phyloP scores from a whole-genome alignment of 73 alveolate genomes.

The Stentor roeselii region DNA sequence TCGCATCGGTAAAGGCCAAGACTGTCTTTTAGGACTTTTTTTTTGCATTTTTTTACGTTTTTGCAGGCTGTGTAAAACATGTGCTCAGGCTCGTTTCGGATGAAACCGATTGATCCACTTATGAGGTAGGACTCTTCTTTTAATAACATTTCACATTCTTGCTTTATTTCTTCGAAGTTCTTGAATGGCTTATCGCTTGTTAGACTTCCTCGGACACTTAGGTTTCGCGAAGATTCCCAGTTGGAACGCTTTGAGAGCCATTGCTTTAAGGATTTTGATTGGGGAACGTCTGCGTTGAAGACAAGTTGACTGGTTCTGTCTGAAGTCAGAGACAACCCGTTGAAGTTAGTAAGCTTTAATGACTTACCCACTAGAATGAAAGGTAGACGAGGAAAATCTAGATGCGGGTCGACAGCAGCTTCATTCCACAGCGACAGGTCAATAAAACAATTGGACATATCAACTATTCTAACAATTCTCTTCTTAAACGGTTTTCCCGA shows the following conservation, averaged over 20 bases:
- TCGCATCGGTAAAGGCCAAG: conserved; percentile 5
- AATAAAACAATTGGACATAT: conserved; percentile 5
- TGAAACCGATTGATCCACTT: neutral
- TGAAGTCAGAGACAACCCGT: neutral
- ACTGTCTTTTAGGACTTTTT: neutral
- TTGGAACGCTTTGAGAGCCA: neutral
- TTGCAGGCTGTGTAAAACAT: conserved; percentile 27
- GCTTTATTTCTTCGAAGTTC: neutral
- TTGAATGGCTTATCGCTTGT: neutral
- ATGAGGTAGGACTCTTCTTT: neutral
- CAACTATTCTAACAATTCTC: conserved; percentile 39
- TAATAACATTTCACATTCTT: neutral
- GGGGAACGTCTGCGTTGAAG: neutral
- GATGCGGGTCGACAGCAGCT: neutral
- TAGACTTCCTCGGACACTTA: neutral
- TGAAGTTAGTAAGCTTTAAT: neutral
- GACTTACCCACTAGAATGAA: neutral
- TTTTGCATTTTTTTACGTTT: neutral
- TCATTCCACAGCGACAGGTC: conserved; percentile 14
- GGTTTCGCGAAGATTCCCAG: neutral
- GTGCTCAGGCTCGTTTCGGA: neutral
- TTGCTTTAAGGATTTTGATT: neutral
- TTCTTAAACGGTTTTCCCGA: conserved; percentile 45
- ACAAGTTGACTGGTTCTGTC: neutral
- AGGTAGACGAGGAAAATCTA: neutral